phyloP scores from a whole-genome alignment of 23 red algal genomes.

The Agarophyton chilense region DNA sequence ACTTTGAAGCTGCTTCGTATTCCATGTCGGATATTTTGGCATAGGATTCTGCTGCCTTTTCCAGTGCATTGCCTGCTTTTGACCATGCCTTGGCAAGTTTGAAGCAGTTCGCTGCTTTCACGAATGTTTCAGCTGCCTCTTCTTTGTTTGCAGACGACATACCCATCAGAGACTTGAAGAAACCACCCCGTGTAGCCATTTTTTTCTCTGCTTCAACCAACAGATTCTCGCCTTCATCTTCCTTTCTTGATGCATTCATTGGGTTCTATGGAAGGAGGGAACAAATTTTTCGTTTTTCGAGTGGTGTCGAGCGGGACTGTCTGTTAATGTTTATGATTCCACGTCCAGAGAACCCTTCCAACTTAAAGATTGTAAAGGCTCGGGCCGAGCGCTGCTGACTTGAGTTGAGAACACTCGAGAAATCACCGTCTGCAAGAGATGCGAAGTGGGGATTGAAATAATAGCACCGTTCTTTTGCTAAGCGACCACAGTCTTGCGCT shows the following conservation, averaged over 20 bases:
- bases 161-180: constrained; percentile 64
- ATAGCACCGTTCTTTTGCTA: no score
- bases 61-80: constrained; percentile 77
- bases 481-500: no score
- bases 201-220: constrained; percentile 58
- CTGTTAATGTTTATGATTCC: background rate
- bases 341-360: no score
- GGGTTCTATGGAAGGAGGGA: background rate
- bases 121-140: constrained; percentile 89
- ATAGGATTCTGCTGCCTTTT: constrained; percentile 65
- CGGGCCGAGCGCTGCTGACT: no score
- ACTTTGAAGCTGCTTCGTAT: constrained; percentile 86
- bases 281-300: background rate
- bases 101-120: constrained; percentile 84
- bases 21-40: constrained; percentile 54
- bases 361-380: no score
- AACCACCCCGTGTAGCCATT: background rate
- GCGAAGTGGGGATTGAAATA: no score
- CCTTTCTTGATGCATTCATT: constrained; percentile 63
- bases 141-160: constrained; percentile 61
- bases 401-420: no score
- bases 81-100: constrained; percentile 87
- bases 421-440: no score
- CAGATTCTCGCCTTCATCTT: constrained; percentile 55
- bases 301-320: background rate